Conservation (phyloP, 2,329 filamentous ascomycete species). For the Calonectria hawksworthii region DNA sequence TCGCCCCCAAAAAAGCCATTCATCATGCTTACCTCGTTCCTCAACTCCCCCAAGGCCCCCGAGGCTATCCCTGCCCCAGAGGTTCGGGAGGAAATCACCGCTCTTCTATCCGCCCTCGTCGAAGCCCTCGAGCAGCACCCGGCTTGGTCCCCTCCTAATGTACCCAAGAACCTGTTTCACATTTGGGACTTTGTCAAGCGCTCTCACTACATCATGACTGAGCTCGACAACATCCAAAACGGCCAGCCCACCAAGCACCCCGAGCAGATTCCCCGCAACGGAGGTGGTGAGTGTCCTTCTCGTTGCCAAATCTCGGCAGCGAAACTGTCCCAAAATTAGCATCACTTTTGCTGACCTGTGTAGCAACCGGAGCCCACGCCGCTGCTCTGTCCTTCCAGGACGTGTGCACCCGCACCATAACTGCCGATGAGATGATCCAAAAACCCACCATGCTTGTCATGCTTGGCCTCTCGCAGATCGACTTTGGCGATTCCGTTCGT, state of each 20-base stretch:
- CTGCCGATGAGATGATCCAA: constrained; percentile 50
- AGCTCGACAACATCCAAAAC: constrained; percentile 55
- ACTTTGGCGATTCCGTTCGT: constrained; percentile 48
- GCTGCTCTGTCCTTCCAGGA: constrained; percentile 47
- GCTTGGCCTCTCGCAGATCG: constrained; percentile 49
- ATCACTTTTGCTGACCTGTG: constrained; percentile 4
- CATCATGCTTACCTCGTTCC: constrained; percentile 34
- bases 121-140: constrained; percentile 48
- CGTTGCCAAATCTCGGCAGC: background rate
- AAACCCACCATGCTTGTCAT: constrained; percentile 48
- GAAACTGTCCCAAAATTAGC: background rate
- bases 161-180: constrained; percentile 52
- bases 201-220: constrained; percentile 57
- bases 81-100: constrained; percentile 43
- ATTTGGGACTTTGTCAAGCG: constrained; percentile 59
- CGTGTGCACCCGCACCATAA: constrained; percentile 48
- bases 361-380: constrained; percentile 39
- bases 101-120: constrained; percentile 46
- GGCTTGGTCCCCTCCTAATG: constrained; percentile 43
- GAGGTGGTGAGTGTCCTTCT: constrained; percentile 42
- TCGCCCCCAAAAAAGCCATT: background rate
- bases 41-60: constrained; percentile 30
- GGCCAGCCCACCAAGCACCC: constrained; percentile 51
- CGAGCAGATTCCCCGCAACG: constrained; percentile 51
- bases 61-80: constrained; percentile 41